Conservation (phyloP, 2,329 filamentous ascomycete genomes). For the Exophiala calicioides region DNA sequence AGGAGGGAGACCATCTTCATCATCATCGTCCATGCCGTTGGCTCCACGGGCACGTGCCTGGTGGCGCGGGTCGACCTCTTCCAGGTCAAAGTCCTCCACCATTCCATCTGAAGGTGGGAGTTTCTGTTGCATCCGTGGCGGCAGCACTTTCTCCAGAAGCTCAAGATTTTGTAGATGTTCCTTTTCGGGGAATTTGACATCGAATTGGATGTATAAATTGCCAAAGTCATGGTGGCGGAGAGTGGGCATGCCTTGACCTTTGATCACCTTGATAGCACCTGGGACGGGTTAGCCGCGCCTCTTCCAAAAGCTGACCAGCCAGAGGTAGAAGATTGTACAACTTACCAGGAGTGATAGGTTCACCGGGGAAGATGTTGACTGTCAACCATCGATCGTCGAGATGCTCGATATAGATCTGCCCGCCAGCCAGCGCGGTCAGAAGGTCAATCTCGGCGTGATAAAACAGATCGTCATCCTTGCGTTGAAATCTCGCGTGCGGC, state of each 20-base stretch:
- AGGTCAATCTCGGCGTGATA: constrained; percentile 96
- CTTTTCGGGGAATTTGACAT: constrained; percentile 92
- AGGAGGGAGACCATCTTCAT: constrained; percentile 53
- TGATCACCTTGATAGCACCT: constrained; percentile 92
- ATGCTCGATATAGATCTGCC: constrained; percentile 89
- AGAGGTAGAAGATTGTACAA: constrained; percentile 2
- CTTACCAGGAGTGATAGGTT: constrained; percentile 90
- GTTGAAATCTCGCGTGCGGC: constrained; percentile 91
- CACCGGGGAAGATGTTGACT: constrained; percentile 87
- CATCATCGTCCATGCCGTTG: constrained; percentile 67
- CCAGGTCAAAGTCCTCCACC: constrained; percentile 84
- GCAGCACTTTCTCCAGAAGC: constrained; percentile 81
- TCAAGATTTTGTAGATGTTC: constrained; percentile 70
- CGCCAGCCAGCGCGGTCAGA: constrained; percentile 89
- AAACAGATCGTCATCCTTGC: constrained; percentile 93
- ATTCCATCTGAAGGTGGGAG: constrained; percentile 79
- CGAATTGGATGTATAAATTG: constrained; percentile 96
- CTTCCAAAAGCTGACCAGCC: constrained; percentile 26
- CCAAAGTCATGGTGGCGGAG: constrained; percentile 91
- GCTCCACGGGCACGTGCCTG: constrained; percentile 69
- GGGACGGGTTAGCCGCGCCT: constrained; percentile 13
- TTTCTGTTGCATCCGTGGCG: constrained; percentile 64
- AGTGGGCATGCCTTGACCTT: constrained; percentile 96
- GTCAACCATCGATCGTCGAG: constrained; percentile 96
- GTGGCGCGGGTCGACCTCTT: constrained; percentile 73